phyloP scores from a whole-genome alignment of 2,329 filamentous ascomycete genomes.

The Ophiocordyceps polyrhachis-furcata region DNA sequence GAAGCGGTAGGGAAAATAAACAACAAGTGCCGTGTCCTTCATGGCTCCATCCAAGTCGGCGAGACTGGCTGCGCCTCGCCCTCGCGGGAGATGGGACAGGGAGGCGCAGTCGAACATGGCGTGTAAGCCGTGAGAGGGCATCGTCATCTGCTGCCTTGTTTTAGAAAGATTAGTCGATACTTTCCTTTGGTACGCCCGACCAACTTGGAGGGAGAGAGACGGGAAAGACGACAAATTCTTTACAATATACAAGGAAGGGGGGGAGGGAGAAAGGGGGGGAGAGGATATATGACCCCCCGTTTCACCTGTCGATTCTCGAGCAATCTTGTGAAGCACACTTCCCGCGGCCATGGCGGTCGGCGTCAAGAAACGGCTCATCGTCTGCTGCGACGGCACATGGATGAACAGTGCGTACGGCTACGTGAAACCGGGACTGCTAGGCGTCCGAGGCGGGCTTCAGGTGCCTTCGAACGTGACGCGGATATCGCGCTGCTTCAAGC shows the following conservation, averaged over 20 bases:
- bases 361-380: slow-evolving; percentile 25
- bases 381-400: slow-evolving; percentile 36
- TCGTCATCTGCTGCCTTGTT: background rate
- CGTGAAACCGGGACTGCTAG: slow-evolving; percentile 18
- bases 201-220: background rate
- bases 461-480: slow-evolving; percentile 42
- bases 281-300: background rate
- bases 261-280: no score
- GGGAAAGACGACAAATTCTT: background rate
- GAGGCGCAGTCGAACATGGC: background rate
- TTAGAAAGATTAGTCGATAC: background rate
- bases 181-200: background rate
- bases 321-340: background rate
- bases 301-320: background rate
- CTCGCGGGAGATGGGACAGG: background rate
- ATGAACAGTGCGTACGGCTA: slow-evolving; percentile 32
- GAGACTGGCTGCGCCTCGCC: background rate
- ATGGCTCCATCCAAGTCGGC: background rate
- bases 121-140: background rate
- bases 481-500: slow-evolving; percentile 36
- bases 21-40: background rate
- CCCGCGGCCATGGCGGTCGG: background rate
- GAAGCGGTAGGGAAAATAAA: background rate
- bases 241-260: background rate
- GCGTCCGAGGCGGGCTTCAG: slow-evolving; percentile 22